Base-by-base conservation (phyloP, 148 eudicot genomes). In the Fagopyrum esculentum region DNA sequence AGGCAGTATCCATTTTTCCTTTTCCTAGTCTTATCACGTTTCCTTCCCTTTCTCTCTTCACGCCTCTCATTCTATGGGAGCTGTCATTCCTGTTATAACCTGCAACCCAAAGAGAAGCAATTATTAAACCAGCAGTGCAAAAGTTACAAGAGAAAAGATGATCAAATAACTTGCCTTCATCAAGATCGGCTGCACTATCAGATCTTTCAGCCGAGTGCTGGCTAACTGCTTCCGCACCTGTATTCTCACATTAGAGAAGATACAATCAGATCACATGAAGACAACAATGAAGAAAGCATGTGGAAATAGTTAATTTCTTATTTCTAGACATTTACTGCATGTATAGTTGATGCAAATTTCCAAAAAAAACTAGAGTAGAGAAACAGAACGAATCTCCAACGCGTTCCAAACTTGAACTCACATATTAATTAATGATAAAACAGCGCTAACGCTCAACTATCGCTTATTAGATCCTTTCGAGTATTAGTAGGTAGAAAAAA, bases 11-110 rank as follows among this genome's bases (percentile, higher is more conserved):
- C 46, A 82, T 74, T 73, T 79, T 87, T 13, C 75, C 82, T 75
- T 89, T 86, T 55, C 87, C 89, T 57, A 93, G 85, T 84, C 82
- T 89, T 80, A 93, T 84, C 59, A 87, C 63, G 74, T 79, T 89
- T 54, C 85, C 77, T 70, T 87, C 90, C 80, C 80, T 83, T 69
- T 81, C 89, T 69, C 77, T 79, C 61, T 86, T 88, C 47, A 74
- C 30, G 71, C 84, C 87, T 78, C 78, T 85, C 56, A 85, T 30
- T 54, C 79, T 85, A 69, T 75, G 82, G 72, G 76, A 11, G 16
- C 76, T 69, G 70, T 78, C 84, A 71, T 75, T 78, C 78, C 76
- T 79, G 3, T 35, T 35, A 75, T 85, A 76, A 52, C 83, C 98
- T 89, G 83, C 83, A 78, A 76, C 13, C 46, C 51, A 35, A 51